These are phyloP conservation scores for Plasmodium chabaudi DNA, from an alignment of 169 alveolate species.

Conservation along the genomic window DNA sequence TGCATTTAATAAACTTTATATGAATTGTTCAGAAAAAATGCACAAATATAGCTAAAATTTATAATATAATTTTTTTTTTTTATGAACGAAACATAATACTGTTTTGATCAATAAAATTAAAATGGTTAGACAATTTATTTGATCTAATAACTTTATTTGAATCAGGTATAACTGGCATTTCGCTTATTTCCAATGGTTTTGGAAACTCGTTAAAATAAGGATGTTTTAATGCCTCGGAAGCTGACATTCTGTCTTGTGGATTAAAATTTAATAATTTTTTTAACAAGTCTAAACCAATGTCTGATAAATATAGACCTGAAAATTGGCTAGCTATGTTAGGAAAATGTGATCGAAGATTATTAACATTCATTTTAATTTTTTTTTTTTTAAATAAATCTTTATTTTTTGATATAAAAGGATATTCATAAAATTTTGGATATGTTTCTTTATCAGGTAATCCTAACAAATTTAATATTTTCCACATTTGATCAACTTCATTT, in stretches of 20 bases:
- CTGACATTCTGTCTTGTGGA: conserved; percentile 95
- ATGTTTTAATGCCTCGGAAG: conserved; percentile 95
- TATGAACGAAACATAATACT: conserved; percentile 51
- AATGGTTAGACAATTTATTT: conserved; percentile 22
- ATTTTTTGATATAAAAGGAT: conserved; percentile 75
- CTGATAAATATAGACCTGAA: conserved; percentile 86
- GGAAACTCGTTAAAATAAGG: conserved; percentile 85
- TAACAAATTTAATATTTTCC: conserved; percentile 90
- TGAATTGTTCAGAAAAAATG: no score
- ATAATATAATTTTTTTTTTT: conserved; percentile 28
- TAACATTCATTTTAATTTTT: conserved; percentile 80
- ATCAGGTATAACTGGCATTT: conserved; percentile 69
- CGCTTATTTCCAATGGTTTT: conserved; percentile 51
- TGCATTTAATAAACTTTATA: no score
- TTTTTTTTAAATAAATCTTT: conserved; percentile 75
- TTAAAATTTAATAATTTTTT: conserved; percentile 93
- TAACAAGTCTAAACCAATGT: conserved; percentile 93
- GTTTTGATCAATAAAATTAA: conserved; percentile 34
- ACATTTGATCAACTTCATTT: conserved; percentile 91
- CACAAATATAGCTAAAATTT: no score
- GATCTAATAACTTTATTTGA: conserved; percentile 63
- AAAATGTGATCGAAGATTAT: conserved; percentile 67
- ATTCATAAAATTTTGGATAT: conserved; percentile 83
- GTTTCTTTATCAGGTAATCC: conserved; percentile 92
- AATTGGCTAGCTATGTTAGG: conserved; percentile 67